A percentile compares a stretch with the other conserved stretches of the same genome.
phyloP scores from a whole-genome alignment of 176 grass and related monocot genomes.

The maize (Zea mays) region DNA sequence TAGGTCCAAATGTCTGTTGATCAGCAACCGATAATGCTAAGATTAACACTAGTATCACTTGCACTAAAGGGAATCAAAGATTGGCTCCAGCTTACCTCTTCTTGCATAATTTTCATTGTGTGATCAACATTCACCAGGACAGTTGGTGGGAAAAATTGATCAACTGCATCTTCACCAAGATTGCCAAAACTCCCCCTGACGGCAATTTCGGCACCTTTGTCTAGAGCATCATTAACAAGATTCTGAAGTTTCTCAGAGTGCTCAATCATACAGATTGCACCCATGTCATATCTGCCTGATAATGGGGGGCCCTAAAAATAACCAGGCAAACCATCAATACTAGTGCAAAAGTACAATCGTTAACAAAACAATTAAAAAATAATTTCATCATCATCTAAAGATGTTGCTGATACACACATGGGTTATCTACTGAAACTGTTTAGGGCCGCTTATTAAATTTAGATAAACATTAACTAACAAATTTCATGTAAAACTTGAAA shows the following conservation, averaged over 20 bases:
- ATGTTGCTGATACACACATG: conserved; percentile 5
- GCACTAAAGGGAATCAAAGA: not conserved
- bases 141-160: conserved; percentile 96
- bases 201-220: conserved; percentile 86
- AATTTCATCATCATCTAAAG: not conserved
- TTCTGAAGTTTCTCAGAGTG: conserved; percentile 90
- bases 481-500: not conserved
- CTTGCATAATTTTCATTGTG: conserved; percentile 98
- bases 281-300: conserved; percentile 93
- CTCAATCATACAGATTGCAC: conserved; percentile 95
- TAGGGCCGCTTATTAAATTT: not conserved
- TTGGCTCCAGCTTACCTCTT: conserved; percentile 63
- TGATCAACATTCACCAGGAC: conserved; percentile 93
- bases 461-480: conserved; percentile 12
- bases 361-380: not conserved
- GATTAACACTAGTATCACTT: not conserved
- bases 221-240: conserved; percentile 85
- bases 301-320: conserved; percentile 69
- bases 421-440: conserved; percentile 21
- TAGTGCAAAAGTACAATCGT: not conserved
- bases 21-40: conserved; percentile 20
- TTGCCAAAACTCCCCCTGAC: conserved; percentile 83
- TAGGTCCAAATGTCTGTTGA: conserved; percentile 82
- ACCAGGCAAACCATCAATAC: conserved; percentile 15
- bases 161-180: conserved; percentile 86